These are phyloP conservation scores for Carex pumila DNA, from an alignment of 176 grass and related monocot genomes.

Conservation along the genomic window DNA sequence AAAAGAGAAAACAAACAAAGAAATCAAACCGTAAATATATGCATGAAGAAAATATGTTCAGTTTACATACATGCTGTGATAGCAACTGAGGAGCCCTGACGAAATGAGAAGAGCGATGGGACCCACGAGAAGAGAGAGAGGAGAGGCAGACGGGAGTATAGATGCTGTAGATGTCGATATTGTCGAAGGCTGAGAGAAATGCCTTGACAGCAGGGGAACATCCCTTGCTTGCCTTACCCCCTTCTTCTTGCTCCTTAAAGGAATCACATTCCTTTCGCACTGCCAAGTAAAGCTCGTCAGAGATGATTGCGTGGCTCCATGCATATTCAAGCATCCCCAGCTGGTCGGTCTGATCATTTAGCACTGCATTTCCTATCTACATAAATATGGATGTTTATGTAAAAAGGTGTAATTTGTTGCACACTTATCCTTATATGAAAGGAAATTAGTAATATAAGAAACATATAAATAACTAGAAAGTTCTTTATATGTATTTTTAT, in stretches of 20 bases:
- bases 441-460: neutral
- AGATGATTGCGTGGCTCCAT: slow-evolving; percentile 98
- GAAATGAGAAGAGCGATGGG: slow-evolving; percentile 18
- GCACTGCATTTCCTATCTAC: slow-evolving; percentile 90
- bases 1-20: neutral
- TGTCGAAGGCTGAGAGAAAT: slow-evolving; percentile 63
- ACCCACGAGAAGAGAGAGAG: neutral
- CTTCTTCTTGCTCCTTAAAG: slow-evolving; percentile 69
- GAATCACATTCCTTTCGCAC: slow-evolving; percentile 83
- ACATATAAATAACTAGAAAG: neutral
- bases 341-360: slow-evolving; percentile 88
- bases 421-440: neutral
- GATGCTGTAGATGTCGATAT: slow-evolving; percentile 99
- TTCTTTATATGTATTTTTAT: neutral
- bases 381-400: neutral
- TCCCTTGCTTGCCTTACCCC: slow-evolving; percentile 47
- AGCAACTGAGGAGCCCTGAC: slow-evolving; percentile 58
- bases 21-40: neutral
- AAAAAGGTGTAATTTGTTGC: neutral
- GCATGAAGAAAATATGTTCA: neutral
- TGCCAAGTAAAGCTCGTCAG: slow-evolving; percentile 67
- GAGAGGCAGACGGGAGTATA: slow-evolving; percentile 69
- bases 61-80: slow-evolving; percentile 47
- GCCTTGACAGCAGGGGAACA: slow-evolving; percentile 70
- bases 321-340: slow-evolving; percentile 97